A percentile compares a stretch with the other conserved stretches of the same genome.
phyloP scores from a whole-genome alignment of 352 stramenopile genomes.

The Thalassiosira ordinaria region DNA sequence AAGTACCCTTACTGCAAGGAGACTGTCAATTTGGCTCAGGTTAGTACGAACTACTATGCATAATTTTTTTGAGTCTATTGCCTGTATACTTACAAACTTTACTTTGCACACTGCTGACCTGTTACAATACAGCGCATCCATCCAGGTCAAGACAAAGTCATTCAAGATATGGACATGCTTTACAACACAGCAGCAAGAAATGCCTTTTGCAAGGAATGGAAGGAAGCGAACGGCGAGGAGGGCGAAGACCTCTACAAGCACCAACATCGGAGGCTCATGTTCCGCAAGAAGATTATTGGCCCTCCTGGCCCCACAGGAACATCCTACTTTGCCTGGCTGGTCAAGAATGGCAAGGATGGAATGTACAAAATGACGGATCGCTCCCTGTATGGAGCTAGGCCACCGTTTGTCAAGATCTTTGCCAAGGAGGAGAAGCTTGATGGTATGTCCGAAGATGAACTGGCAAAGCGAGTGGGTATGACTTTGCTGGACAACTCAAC shows the following conservation, averaged over 20 bases:
- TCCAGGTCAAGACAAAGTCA: slow-evolving; percentile 47
- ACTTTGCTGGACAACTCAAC: slow-evolving; percentile 56
- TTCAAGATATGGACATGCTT: slow-evolving; percentile 71
- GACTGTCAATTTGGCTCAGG: slow-evolving; percentile 56
- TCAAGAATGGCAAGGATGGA: slow-evolving; percentile 59
- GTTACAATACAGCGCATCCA: slow-evolving; percentile 46
- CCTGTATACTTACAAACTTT: too few relatives aligned
- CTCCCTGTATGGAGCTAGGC: slow-evolving; percentile 60
- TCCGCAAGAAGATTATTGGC: slow-evolving; percentile 69
- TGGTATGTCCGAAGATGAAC: slow-evolving; percentile 66
- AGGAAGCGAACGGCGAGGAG: slow-evolving; percentile 56
- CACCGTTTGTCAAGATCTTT: slow-evolving; percentile 69
- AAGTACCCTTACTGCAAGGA: slow-evolving; percentile 71
- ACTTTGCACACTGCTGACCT: neutral
- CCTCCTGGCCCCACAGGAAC: slow-evolving; percentile 64
- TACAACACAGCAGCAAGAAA: slow-evolving; percentile 63
- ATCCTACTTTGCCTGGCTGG: slow-evolving; percentile 62
- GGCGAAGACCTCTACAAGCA: slow-evolving; percentile 69
- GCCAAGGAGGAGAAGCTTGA: slow-evolving; percentile 67
- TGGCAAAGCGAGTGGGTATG: slow-evolving; percentile 52
- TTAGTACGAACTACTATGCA: too few relatives aligned
- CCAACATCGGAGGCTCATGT: slow-evolving; percentile 50
- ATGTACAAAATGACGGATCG: slow-evolving; percentile 74
- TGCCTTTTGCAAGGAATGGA: slow-evolving; percentile 70
- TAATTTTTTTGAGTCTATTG: too few relatives aligned